Conservation (phyloP, 148 eudicot species). For the Amaranthus hypochondriacus region DNA sequence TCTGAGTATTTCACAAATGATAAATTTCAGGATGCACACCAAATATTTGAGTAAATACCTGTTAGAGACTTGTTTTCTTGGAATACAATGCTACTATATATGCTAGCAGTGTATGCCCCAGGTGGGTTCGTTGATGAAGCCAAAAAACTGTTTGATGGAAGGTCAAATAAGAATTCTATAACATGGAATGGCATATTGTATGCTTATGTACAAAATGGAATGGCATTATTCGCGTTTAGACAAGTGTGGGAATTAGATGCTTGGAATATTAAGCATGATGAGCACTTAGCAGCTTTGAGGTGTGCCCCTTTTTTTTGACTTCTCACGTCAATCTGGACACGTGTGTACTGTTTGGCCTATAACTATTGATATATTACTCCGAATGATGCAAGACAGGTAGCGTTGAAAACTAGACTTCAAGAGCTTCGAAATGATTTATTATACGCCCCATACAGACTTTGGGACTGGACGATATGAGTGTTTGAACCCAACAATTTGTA, state of each 20-base stretch:
- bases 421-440: too few species aligned
- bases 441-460: too few species aligned
- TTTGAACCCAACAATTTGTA: too few species aligned
- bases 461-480: too few species aligned
- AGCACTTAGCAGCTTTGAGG: too few species aligned
- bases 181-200: constrained; percentile 37
- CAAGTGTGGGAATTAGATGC: constrained; percentile 41
- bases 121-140: constrained; percentile 49
- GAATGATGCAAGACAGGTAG: too few species aligned
- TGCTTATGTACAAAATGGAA: constrained; percentile 44
- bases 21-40: background rate
- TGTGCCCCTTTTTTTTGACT: too few species aligned
- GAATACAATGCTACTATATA: constrained; percentile 45
- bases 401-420: too few species aligned
- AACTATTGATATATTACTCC: too few species aligned
- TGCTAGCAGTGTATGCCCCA: constrained; percentile 49
- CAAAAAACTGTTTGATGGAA: constrained; percentile 26
- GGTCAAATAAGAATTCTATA: constrained; percentile 15
- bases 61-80: constrained; percentile 44
- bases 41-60: constrained; percentile 50
- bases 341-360: too few species aligned
- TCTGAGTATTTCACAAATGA: constrained; percentile 40
- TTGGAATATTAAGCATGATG: constrained; percentile 27
- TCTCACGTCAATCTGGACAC: too few species aligned
- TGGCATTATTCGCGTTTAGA: constrained; percentile 35